These are phyloP conservation scores for Clavispora santaluciae DNA, from an alignment of 805 yeast species.

Conservation along the genomic window DNA sequence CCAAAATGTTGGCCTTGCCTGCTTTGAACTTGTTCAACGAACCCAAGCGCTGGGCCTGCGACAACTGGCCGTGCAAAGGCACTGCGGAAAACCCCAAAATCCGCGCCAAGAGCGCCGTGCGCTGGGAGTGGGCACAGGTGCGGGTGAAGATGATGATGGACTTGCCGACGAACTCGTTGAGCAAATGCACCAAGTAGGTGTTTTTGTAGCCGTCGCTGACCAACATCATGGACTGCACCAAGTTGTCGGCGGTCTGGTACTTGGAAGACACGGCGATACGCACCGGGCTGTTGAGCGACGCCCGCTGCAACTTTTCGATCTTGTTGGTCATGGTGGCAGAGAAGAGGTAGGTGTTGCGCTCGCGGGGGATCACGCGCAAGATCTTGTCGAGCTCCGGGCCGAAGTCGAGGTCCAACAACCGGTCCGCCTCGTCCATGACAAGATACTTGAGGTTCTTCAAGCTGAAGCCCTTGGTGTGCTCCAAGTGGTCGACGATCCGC, in stretches of 20 bases:
- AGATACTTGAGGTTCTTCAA: slow-evolving; percentile 72
- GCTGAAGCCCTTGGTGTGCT: slow-evolving; percentile 85
- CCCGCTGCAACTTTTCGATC: slow-evolving; percentile 90
- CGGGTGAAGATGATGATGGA: slow-evolving; percentile 86
- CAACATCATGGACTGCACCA: slow-evolving; percentile 82
- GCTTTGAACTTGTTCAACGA: slow-evolving; percentile 75
- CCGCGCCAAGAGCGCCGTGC: slow-evolving; percentile 77
- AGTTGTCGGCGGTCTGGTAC: slow-evolving; percentile 91
- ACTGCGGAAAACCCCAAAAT: slow-evolving; percentile 82
- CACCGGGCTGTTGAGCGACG: slow-evolving; percentile 84
- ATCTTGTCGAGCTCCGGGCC: slow-evolving; percentile 91
- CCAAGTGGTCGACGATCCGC: slow-evolving; percentile 87
- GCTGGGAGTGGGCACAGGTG: slow-evolving; percentile 92
- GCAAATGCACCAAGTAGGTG: slow-evolving; percentile 74
- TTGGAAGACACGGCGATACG: slow-evolving; percentile 84
- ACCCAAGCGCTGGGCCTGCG: slow-evolving; percentile 81
- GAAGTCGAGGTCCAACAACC: slow-evolving; percentile 92
- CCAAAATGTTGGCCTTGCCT: slow-evolving; percentile 62
- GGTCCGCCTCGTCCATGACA: slow-evolving; percentile 96
- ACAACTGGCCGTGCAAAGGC: slow-evolving; percentile 89
- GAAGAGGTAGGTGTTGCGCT: slow-evolving; percentile 79
- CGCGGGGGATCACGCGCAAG: slow-evolving; percentile 74
- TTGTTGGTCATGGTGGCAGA: slow-evolving; percentile 98
- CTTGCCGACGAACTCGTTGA: slow-evolving; percentile 82
- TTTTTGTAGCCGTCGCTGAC: slow-evolving; percentile 91